A percentile compares a stretch with the other conserved stretches of the same genome.
phyloP scores from a whole-genome alignment of 441 rosid genomes.

The Sinapis alba region DNA sequence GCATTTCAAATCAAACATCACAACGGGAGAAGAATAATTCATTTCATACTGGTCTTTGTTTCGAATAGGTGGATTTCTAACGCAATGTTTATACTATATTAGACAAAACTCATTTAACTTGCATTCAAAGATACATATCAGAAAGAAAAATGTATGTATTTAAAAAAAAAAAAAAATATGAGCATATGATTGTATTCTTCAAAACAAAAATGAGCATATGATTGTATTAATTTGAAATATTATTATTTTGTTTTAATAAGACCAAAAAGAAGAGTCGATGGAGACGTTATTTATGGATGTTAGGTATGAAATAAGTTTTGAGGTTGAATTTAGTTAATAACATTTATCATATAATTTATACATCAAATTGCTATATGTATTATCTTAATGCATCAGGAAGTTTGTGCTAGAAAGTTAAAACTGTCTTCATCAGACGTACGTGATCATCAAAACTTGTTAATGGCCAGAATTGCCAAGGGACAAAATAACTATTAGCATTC shows the following conservation, averaged over 20 bases:
- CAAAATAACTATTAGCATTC: conserved; percentile 32
- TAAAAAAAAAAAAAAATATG: background rate
- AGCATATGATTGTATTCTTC: background rate
- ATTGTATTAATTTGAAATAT: background rate
- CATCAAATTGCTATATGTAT: background rate
- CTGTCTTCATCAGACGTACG: conserved; percentile 24
- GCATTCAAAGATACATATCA: background rate
- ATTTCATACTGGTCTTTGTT: conserved; percentile 21
- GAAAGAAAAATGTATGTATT: background rate
- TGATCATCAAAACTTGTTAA: conserved; percentile 36
- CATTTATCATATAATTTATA: background rate
- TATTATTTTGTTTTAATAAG: conserved; percentile 24
- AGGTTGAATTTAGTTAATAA: conserved; percentile 1
- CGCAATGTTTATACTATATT: background rate
- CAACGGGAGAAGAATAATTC: conserved; percentile 16
- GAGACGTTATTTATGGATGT: conserved; percentile 34
- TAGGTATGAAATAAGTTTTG: conserved; percentile 33
- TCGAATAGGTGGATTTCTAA: background rate
- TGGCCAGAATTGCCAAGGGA: conserved; percentile 32
- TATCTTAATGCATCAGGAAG: background rate
- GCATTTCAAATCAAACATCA: conserved; percentile 5
- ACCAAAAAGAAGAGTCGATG: conserved; percentile 33
- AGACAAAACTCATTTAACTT: conserved; percentile 22
- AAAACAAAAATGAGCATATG: background rate
- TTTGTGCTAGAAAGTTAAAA: conserved; percentile 31